Conservation (phyloP, 2,329 filamentous ascomycete genomes). For the Meredithiella fracta region DNA sequence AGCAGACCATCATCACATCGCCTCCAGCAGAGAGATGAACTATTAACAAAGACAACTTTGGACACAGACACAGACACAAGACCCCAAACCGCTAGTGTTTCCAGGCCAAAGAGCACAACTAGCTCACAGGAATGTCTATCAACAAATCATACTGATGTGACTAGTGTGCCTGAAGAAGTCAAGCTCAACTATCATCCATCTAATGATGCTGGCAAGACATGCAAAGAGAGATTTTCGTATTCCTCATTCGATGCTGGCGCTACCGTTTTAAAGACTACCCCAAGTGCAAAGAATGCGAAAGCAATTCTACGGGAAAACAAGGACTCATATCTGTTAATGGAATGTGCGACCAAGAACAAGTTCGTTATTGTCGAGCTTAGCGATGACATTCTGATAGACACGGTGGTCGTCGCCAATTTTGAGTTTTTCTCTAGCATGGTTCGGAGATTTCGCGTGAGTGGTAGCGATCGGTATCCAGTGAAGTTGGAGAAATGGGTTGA, state of each 20-base stretch:
- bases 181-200: slow-evolving; percentile 38
- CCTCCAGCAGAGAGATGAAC: neutral
- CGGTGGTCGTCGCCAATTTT: slow-evolving; percentile 91
- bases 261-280: slow-evolving; percentile 78
- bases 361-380: slow-evolving; percentile 90
- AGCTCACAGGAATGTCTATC: neutral
- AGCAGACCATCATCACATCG: neutral
- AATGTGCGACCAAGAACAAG: slow-evolving; percentile 74
- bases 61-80: neutral
- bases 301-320: slow-evolving; percentile 91
- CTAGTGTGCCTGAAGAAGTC: neutral
- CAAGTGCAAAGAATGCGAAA: slow-evolving; percentile 71
- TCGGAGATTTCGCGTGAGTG: slow-evolving; percentile 74
- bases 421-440: slow-evolving; percentile 99
- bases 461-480: slow-evolving; percentile 86
- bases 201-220: slow-evolving; percentile 91
- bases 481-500: slow-evolving; percentile 86
- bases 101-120: neutral
- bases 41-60: neutral
- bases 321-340: slow-evolving; percentile 94
- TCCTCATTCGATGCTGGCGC: slow-evolving; percentile 95
- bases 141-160: neutral
- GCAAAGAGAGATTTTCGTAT: slow-evolving; percentile 95
- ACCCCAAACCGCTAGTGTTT: neutral
- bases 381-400: slow-evolving; percentile 74